Evolutionary conservation across 2,329 filamentous ascomycete genomes (phyloP), one percentile per base, ranked within the genome.

Genomic region (Pyrenochaeta sp.): DNA sequence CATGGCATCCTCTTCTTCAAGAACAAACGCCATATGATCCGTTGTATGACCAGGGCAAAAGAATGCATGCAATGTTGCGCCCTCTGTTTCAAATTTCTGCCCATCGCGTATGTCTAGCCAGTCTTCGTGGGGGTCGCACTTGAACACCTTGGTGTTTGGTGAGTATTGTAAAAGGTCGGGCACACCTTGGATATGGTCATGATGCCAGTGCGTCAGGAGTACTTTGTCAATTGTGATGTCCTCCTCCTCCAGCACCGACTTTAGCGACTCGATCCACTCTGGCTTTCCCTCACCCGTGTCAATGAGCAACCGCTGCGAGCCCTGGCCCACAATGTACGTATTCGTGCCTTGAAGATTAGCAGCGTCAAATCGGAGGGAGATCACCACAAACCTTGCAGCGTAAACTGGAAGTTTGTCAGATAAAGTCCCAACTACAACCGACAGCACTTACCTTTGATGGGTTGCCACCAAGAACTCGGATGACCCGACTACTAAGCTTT

Each of bases 181-280:
- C 20, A 97, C 84, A 7, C 95, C 95, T 20, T 87, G 85, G 6
- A 88, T 83, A 71, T 99, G 95, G 70, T 99, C 95, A 36, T 80
- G 84, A 71, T 99, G 95, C 92, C 93, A 96, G 75, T 99, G 95
- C 0, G 93, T 96, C 43, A 99, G 81, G 18, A 99, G 81, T 0
- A 88, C 87, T 15, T 82, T 79, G n/a, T 85, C 81, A 20, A 98
- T 80, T 0, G 81, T 84, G 17, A 89, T 89, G 20, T 87, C 83
- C 72, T 96, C 90, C 20, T 85, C 77, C 6, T 80, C 74, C 2
- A 98, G 82, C 0, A 88, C 85, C 3, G 81, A 77, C 59, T 85
- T 83, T 31, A 99, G 77, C 0, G 85, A 83, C 0, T 82, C 75
- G 36, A 86, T 82, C 94, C 94, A 99, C 30, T 84, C 82, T 2